Conservation (phyloP, 768 basidiomycete genomes). For the Termitomyces sp. region DNA sequence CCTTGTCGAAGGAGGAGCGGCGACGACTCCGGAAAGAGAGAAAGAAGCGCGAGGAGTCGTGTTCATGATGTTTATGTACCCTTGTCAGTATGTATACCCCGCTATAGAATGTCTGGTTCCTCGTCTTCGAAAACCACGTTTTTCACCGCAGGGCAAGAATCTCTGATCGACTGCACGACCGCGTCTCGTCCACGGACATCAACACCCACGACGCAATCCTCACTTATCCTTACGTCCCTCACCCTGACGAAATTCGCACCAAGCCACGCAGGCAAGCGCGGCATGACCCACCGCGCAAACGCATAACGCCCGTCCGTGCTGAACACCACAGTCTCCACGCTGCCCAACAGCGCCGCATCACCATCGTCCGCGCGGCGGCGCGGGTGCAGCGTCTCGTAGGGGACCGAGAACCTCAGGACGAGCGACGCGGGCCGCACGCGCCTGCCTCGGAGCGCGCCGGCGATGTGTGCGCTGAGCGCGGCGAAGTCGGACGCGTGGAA, state of each 20-base stretch:
- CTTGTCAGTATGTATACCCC: constrained; percentile 4
- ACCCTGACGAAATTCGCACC: constrained; percentile 15
- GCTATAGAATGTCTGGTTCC: background rate
- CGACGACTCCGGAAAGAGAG: constrained; percentile 15
- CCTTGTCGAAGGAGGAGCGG: constrained; percentile 16
- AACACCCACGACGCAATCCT: constrained; percentile 10
- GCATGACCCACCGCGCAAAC: constrained; percentile 19
- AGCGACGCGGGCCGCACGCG: constrained; percentile 1
- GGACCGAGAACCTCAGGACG: constrained; percentile 15
- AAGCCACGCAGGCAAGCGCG: constrained; percentile 18
- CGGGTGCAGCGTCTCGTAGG: constrained; percentile 4
- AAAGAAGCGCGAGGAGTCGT: constrained; percentile 10
- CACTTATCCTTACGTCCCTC: constrained; percentile 11
- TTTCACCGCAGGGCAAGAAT: constrained; percentile 7
- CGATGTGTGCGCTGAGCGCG: constrained; percentile 10
- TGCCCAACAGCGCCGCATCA: background rate
- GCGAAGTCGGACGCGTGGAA: constrained; percentile 15
- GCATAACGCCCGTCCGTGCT: constrained; percentile 18
- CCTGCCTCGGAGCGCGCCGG: background rate
- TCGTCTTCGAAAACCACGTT: constrained; percentile 6
- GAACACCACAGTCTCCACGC: constrained; percentile 11
- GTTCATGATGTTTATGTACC: constrained; percentile 4
- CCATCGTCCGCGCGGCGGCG: background rate
- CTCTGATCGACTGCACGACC: constrained; percentile 6
- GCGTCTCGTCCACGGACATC: background rate